These are phyloP conservation scores for Rubroboletus satanas DNA, from an alignment of 768 basidiomycete species.

Conservation along the genomic window DNA sequence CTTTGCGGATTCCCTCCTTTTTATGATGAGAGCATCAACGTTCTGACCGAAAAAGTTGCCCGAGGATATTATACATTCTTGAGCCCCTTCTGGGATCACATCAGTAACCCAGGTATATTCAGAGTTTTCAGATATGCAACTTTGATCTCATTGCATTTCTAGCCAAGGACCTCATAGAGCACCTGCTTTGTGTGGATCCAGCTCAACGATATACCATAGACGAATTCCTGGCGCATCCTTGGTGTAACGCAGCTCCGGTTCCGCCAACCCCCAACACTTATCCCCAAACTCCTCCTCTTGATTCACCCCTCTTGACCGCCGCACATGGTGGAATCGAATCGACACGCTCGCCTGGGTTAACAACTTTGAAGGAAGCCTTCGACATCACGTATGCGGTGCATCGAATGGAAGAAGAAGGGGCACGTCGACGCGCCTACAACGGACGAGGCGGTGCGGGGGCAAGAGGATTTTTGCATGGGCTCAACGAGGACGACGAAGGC, in stretches of 20 bases:
- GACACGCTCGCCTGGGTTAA: slow-evolving; percentile 87
- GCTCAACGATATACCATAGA: slow-evolving; percentile 96
- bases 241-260: slow-evolving; percentile 74
- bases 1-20: slow-evolving; percentile 98
- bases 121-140: background rate
- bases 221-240: slow-evolving; percentile 94
- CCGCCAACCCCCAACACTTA: slow-evolving; percentile 60
- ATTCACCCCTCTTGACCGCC: slow-evolving; percentile 87
- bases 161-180: slow-evolving; percentile 95
- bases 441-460: slow-evolving; percentile 73
- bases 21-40: slow-evolving; percentile 98
- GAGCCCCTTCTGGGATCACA: slow-evolving; percentile 99
- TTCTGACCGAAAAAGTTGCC: slow-evolving; percentile 97
- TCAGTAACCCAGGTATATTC: slow-evolving; percentile 66
- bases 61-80: slow-evolving; percentile 97
- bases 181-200: slow-evolving; percentile 93
- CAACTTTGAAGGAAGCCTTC: slow-evolving; percentile 95
- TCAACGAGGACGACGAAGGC: slow-evolving; percentile 93
- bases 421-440: slow-evolving; percentile 76
- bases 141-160: slow-evolving; percentile 13
- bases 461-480: slow-evolving; percentile 72
- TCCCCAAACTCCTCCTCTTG: slow-evolving; percentile 48
- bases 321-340: slow-evolving; percentile 68
- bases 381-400: slow-evolving; percentile 99
- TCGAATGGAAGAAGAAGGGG: slow-evolving; percentile 98